Evolutionary conservation across 176 grass and related monocot species (phyloP).

Genomic region (Guadua angustifolia): DNA sequence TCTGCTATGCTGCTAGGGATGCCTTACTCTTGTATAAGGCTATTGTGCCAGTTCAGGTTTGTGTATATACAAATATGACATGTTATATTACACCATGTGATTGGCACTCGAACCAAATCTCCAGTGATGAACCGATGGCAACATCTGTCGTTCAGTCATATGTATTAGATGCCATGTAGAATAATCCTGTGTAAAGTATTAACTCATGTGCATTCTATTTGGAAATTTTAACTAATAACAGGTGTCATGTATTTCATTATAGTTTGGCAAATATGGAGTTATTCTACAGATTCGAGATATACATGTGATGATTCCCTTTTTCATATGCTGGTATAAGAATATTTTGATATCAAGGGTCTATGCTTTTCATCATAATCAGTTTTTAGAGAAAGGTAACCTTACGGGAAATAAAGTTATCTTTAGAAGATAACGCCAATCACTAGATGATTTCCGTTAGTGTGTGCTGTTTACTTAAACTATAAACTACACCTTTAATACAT

Average conservation of each 20-base stretch:
- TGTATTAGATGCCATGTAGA: constrained; percentile 12
- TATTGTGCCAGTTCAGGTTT: constrained; percentile 86
- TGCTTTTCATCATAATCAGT: background rate
- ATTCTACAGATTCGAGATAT: constrained; percentile 36
- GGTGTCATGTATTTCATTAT: constrained; percentile 2
- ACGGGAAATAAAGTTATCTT: background rate
- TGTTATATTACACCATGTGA: constrained; percentile 7
- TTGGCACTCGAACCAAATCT: constrained; percentile 27
- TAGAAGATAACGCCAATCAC: background rate
- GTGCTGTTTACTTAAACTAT: constrained; percentile 6
- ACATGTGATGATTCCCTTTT: background rate
- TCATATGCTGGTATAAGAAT: background rate
- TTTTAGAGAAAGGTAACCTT: constrained; percentile 15
- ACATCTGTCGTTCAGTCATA: background rate
- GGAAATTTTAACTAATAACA: constrained; percentile 22
- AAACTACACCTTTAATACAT: constrained; percentile 9
- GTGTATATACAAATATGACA: constrained; percentile 40
- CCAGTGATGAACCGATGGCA: constrained; percentile 7
- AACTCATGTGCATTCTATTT: constrained; percentile 22
- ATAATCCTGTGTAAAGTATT: constrained; percentile 20
- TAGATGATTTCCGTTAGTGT: constrained; percentile 22
- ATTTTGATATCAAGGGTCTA: constrained; percentile 8
- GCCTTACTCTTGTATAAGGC: constrained; percentile 88
- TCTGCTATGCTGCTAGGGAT: constrained; percentile 92
- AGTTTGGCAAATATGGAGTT: background rate